phyloP scores from a whole-genome alignment of 345 rosid species.

The Lepidium sativum region DNA sequence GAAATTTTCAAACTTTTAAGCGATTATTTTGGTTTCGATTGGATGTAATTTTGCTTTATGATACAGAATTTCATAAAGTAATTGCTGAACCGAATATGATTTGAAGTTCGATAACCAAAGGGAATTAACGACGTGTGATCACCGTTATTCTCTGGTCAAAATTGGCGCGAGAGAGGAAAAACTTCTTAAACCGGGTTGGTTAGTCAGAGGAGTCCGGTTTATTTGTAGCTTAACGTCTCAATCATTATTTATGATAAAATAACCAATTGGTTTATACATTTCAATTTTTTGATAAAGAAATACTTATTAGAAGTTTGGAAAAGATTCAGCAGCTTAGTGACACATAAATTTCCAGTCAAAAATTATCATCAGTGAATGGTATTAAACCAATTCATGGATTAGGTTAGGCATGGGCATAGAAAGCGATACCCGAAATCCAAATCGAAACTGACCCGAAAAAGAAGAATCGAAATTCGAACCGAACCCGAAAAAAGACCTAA shows the following conservation, averaged over 20 bases:
- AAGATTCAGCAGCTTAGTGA: no score
- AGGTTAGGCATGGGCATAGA: no score
- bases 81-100: background rate
- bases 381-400: no score
- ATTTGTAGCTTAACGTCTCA: background rate
- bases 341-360: no score
- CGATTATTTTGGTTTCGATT: background rate
- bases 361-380: no score
- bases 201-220: conserved; percentile 4
- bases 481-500: no score
- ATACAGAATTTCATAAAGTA: background rate
- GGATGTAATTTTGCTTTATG: background rate
- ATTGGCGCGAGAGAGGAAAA: conserved; percentile 13
- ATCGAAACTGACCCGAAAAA: no score
- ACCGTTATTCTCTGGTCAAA: conserved; percentile 22
- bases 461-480: no score
- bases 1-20: background rate
- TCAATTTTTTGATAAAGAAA: no score
- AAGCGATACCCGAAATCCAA: no score
- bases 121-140: conserved; percentile 1
- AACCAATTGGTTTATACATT: background rate
- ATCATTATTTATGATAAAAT: background rate
- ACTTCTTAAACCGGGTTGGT: conserved; percentile 11
- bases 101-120: background rate
- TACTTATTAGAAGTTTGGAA: no score